phyloP scores from a whole-genome alignment of 352 stramenopile genomes.

The Thalassiosira mediterranea region DNA sequence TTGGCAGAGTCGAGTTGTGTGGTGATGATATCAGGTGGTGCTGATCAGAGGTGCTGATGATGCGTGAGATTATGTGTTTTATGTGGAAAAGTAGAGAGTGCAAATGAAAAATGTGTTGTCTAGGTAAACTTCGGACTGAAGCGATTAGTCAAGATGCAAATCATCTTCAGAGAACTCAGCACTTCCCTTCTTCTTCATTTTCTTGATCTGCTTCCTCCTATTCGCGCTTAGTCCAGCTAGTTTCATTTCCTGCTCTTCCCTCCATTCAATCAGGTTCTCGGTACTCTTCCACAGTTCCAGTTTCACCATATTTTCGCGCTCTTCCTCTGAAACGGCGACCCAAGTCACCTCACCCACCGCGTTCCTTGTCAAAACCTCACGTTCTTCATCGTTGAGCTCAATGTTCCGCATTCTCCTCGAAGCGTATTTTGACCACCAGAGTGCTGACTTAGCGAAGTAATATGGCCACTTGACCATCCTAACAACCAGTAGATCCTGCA shows the following conservation, averaged over 20 bases:
- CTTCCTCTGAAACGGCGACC: conserved; percentile 70
- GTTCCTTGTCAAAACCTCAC: conserved; percentile 72
- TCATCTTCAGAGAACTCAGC: conserved; percentile 28
- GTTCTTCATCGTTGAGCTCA: conserved; percentile 72
- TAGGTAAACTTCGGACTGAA: too few species aligned
- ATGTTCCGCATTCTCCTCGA: conserved; percentile 57
- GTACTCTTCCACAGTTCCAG: conserved; percentile 69
- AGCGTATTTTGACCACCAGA: conserved; percentile 74
- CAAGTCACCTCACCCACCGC: conserved; percentile 76
- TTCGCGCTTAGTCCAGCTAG: conserved; percentile 50
- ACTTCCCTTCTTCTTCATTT: conserved; percentile 42
- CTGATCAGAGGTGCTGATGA: not conserved
- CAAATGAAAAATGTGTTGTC: too few species aligned
- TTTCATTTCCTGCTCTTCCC: conserved; percentile 78
- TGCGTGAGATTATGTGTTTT: too few species aligned
- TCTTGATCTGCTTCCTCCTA: conserved; percentile 68
- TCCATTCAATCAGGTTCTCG: conserved; percentile 75
- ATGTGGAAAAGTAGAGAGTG: not conserved
- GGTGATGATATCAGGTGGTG: conserved; percentile 21
- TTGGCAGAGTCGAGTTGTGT: too few species aligned
- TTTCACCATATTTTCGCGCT: conserved; percentile 63
- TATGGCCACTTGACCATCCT: conserved; percentile 68
- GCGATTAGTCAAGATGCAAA: conserved; percentile 29
- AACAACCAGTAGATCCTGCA: conserved; percentile 73
- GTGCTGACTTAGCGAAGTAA: conserved; percentile 44